These are phyloP conservation scores for Ajuga chamaepitys DNA, from an alignment of 257 asterid species.

Conservation along the genomic window DNA sequence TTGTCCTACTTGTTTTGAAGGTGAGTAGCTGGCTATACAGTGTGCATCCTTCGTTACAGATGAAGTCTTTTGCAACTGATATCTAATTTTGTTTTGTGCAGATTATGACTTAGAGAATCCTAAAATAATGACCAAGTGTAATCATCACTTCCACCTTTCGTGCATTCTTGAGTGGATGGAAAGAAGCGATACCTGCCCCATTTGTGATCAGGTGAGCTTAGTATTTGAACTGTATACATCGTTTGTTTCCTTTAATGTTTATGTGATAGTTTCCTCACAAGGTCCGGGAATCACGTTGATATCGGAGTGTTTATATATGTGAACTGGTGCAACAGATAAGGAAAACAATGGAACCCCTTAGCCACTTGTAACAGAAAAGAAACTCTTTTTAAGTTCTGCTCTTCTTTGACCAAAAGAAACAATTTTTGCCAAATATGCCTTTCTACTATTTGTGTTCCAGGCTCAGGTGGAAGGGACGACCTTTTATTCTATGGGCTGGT, in stretches of 20 bases:
- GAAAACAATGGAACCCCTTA: background rate
- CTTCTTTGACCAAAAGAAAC: too few species aligned
- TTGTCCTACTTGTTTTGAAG: constrained; percentile 88
- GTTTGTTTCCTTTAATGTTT: background rate
- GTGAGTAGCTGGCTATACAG: constrained; percentile 19
- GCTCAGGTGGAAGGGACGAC: too few species aligned
- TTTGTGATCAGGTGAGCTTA: constrained; percentile 57
- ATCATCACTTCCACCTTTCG: constrained; percentile 82
- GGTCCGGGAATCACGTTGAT: too few species aligned
- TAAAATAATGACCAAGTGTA: constrained; percentile 54
- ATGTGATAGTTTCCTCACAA: background rate
- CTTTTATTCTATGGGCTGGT: too few species aligned
- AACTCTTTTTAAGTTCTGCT: too few species aligned
- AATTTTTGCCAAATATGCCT: too few species aligned
- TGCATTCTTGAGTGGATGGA: constrained; percentile 88
- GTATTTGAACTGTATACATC: background rate
- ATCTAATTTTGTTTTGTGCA: constrained; percentile 19
- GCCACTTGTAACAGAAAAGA: background rate
- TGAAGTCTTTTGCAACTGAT: background rate
- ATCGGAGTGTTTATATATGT: background rate
- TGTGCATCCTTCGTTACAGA: background rate
- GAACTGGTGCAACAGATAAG: background rate
- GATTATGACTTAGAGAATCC: constrained; percentile 67
- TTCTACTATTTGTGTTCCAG: too few species aligned
- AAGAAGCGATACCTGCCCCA: constrained; percentile 72